Conservation (phyloP, 176 grass and related monocot genomes). For the Triticum urartu region DNA sequence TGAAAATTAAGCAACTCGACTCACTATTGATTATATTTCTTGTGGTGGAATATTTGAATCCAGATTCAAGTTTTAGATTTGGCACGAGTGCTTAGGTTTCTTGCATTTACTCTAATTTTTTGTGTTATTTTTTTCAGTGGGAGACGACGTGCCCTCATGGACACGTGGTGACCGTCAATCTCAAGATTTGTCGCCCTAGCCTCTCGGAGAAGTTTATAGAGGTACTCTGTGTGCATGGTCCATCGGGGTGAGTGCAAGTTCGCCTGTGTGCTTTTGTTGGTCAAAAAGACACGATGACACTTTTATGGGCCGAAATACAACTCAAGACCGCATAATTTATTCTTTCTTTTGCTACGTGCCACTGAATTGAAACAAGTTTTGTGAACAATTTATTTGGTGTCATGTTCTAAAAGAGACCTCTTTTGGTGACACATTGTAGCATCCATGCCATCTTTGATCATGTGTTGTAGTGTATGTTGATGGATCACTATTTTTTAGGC, state of each 20-base stretch:
- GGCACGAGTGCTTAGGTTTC: neutral
- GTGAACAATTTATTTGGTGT: neutral
- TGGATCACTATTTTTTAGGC: neutral
- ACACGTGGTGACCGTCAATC: neutral
- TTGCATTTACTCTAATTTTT: neutral
- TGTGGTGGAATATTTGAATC: neutral
- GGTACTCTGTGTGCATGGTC: too few relatives aligned
- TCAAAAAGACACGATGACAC: neutral
- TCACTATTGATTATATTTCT: neutral
- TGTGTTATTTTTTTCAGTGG: neutral
- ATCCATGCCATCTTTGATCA: neutral
- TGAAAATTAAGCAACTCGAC: too few relatives aligned
- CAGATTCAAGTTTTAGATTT: neutral
- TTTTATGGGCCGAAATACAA: neutral
- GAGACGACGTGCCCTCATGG: neutral
- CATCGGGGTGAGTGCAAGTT: neutral
- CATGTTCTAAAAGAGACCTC: too few relatives aligned
- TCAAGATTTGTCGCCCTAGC: neutral
- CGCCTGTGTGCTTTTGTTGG: neutral
- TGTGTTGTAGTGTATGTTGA: neutral
- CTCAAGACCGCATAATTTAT: too few relatives aligned
- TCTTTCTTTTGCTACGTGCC: neutral
- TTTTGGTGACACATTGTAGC: neutral
- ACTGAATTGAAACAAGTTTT: neutral
- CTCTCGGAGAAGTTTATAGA: too few relatives aligned